Conservation (phyloP, 2,329 filamentous ascomycete species). For the Penicillium thymicola region DNA sequence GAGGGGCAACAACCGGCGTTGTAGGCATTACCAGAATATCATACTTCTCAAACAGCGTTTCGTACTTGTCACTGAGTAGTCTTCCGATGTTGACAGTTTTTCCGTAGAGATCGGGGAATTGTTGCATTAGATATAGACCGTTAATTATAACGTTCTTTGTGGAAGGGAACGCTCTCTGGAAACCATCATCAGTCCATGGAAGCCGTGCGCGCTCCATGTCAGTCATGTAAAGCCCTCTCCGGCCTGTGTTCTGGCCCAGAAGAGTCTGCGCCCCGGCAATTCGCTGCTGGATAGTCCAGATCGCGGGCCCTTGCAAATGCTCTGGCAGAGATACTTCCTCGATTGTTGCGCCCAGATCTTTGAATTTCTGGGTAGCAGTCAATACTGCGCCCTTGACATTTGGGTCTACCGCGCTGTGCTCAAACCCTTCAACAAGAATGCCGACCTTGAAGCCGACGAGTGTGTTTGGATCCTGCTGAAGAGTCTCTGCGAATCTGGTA, state of each 20-base stretch:
- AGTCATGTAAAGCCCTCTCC: conserved; percentile 49
- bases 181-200: conserved; percentile 48
- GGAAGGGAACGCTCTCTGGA: conserved; percentile 46
- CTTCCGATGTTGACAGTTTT: conserved; percentile 43
- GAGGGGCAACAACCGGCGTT: conserved; percentile 28
- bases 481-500: conserved; percentile 14
- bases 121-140: conserved; percentile 40
- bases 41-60: conserved; percentile 38
- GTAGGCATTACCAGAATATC: conserved; percentile 45
- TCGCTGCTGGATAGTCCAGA: conserved; percentile 46
- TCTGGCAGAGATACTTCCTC: conserved; percentile 51
- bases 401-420: conserved; percentile 38
- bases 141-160: conserved; percentile 46
- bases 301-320: conserved; percentile 45
- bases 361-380: conserved; percentile 43
- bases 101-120: conserved; percentile 39
- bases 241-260: conserved; percentile 44
- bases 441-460: conserved; percentile 37
- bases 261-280: conserved; percentile 46
- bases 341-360: conserved; percentile 49
- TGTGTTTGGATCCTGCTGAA: conserved; percentile 6
- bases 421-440: conserved; percentile 47
- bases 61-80: conserved; percentile 39
- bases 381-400: conserved; percentile 44
- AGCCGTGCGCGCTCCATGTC: conserved; percentile 51